Evolutionary conservation across 2,329 filamentous ascomycete species (phyloP).

Genomic region (Colletotrichum sp.): DNA sequence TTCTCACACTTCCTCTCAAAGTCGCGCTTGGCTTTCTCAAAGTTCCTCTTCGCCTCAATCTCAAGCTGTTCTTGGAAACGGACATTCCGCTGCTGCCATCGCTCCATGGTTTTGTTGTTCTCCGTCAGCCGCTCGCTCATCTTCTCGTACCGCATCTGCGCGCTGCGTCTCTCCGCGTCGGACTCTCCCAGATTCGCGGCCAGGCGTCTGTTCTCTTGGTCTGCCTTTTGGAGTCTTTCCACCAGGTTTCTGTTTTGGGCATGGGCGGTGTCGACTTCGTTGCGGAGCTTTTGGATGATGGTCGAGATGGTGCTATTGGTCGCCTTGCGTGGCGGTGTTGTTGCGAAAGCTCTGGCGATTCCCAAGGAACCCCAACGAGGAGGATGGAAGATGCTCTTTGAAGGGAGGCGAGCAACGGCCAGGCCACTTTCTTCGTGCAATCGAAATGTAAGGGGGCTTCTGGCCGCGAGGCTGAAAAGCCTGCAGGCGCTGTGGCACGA

Average conservation of each 20-base stretch:
- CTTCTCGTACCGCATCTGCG: background rate
- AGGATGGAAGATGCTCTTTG: background rate
- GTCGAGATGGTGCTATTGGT: rapidly evolving
- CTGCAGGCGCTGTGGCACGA: rapidly evolving
- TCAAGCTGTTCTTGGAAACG: background rate
- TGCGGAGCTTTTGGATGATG: background rate
- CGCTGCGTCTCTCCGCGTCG: background rate
- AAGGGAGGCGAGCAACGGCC: background rate
- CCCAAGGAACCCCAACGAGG: background rate
- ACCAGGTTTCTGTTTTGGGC: background rate
- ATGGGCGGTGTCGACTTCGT: background rate
- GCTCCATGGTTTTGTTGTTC: background rate
- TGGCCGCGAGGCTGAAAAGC: background rate
- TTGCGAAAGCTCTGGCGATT: background rate
- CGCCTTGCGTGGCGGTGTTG: background rate
- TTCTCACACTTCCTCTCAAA: background rate
- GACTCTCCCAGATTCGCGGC: background rate
- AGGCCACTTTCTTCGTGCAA: background rate
- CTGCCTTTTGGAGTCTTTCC: background rate
- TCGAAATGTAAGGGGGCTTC: background rate
- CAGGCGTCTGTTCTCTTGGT: background rate
- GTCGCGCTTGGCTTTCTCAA: background rate
- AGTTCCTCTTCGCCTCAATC: rapidly evolving
- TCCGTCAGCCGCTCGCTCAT: background rate
- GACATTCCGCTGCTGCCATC: background rate